Evolutionary conservation across 2,329 filamentous ascomycete genomes (phyloP), one percentile per base, ranked within the genome.

Genomic region (Eurotiales sp.): DNA sequence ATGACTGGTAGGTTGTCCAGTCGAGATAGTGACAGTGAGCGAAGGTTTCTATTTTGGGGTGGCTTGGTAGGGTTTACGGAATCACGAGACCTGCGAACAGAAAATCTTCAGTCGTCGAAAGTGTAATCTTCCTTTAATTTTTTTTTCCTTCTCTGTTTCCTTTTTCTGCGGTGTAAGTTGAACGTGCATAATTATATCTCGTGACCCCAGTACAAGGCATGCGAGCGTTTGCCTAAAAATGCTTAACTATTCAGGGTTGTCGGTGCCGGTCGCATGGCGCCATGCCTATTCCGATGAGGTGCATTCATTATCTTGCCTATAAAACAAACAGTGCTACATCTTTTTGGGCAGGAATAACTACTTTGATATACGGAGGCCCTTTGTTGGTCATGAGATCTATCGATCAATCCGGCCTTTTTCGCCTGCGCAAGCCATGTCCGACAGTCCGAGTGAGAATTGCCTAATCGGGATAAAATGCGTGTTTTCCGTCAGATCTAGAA

Each of bases 31-130:
- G n/a, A n/a, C n/a, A n/a, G n/a, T n/a, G n/a, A n/a, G n/a, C n/a
- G n/a, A n/a, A n/a, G n/a, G n/a, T n/a, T n/a, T n/a, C n/a, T n/a
- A n/a, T n/a, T n/a, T n/a, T n/a, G n/a, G n/a, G n/a, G n/a, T n/a
- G n/a, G n/a, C n/a, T n/a, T n/a, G n/a, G 25, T 47, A 47, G 45
- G 45, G 34, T 15, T 47, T 8, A 15, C 30, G 11, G 23, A 40
- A 37, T 40, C 45, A 47, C 45, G 45, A 29, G 45, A 47, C 23
- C 34, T n/a, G 23, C 3, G 15, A 27, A 21, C 15, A 12, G 22
- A 19, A 11, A 45, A 30, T 30, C 29, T 8, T 15, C 30, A 34
- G 12, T n/a, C n/a, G n/a, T n/a, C n/a, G n/a, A n/a, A n/a, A n/a
- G n/a, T n/a, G n/a, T n/a, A n/a, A n/a, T n/a, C n/a, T n/a, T n/a